Evolutionary conservation across 2,329 filamentous ascomycete species (phyloP).

Genomic region (Neopestalotiopsis sp.): DNA sequence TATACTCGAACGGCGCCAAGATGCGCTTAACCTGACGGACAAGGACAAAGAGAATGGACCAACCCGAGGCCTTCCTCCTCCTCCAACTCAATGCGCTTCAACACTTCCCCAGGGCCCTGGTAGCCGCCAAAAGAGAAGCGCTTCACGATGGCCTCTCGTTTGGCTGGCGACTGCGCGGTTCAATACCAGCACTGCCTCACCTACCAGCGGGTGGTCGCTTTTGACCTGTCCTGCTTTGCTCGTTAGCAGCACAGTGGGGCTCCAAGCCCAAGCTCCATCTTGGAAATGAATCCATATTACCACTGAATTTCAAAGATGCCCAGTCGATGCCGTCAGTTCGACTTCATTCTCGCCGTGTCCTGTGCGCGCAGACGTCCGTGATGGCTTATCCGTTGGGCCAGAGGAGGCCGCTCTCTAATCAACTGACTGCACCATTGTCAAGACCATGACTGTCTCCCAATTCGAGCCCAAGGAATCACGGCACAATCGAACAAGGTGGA

Average conservation of each 20-base stretch:
- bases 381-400: conserved; percentile 33
- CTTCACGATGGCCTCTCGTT: conserved; percentile 40
- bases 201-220: conserved; percentile 12
- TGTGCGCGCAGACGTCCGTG: conserved; percentile 25
- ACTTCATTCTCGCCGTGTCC: conserved; percentile 24
- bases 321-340: conserved; percentile 26
- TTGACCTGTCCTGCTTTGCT: background rate
- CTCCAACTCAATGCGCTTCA: conserved; percentile 20
- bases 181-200: conserved; percentile 38
- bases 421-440: conserved; percentile 9
- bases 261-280: conserved; percentile 10
- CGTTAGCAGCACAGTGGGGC: background rate
- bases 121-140: conserved; percentile 32
- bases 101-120: conserved; percentile 18
- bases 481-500: conserved; percentile 29
- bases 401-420: conserved; percentile 20
- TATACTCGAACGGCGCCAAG: conserved; percentile 21
- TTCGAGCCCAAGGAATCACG: background rate
- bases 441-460: background rate
- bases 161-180: conserved; percentile 23
- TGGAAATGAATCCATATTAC: background rate
- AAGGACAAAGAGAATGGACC: conserved; percentile 33
- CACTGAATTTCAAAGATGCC: conserved; percentile 25
- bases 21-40: conserved; percentile 35
- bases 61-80: conserved; percentile 22